Percentiles rank a stretch among this genome's conserved stretches.
Evolutionary conservation across 768 basidiomycete genomes (phyloP).

Genomic region (Mycena filopes): DNA sequence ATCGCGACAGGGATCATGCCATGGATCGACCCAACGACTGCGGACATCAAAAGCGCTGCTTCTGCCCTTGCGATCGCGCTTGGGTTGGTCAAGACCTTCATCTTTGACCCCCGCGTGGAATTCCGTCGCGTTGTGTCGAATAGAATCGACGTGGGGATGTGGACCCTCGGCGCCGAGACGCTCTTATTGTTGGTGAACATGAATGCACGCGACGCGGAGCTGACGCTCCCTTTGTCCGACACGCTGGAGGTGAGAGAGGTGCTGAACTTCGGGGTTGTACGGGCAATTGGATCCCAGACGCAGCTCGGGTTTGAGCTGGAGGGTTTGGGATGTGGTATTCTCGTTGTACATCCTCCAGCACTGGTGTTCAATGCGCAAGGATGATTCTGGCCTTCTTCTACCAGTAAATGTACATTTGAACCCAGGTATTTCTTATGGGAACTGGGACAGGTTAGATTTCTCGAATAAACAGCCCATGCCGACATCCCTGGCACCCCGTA

Average conservation of each 20-base stretch:
- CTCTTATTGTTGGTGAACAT: constrained; percentile 48
- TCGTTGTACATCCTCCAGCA: background rate
- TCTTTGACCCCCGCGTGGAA: constrained; percentile 39
- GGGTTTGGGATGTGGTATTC: constrained; percentile 25
- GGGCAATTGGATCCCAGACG: background rate
- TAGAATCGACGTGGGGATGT: constrained; percentile 46
- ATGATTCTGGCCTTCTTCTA: background rate
- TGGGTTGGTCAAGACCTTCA: constrained; percentile 38
- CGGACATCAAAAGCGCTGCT: constrained; percentile 49
- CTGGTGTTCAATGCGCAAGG: constrained; percentile 9
- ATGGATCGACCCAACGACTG: constrained; percentile 55
- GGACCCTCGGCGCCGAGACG: constrained; percentile 43
- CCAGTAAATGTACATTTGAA: background rate
- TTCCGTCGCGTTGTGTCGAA: constrained; percentile 35
- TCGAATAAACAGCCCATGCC: no score
- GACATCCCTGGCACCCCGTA: no score
- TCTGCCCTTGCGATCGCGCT: constrained; percentile 46
- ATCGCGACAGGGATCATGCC: constrained; percentile 41
- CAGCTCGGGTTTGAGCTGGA: constrained; percentile 20
- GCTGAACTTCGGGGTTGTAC: constrained; percentile 20
- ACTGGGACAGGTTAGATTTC: no score
- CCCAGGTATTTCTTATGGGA: constrained; percentile 11
- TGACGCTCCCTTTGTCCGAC: constrained; percentile 18
- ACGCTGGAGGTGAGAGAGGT: constrained; percentile 14
- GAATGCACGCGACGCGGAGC: constrained; percentile 35